Conservation (phyloP, 495 filamentous ascomycete genomes). For the Parmelia sp. region DNA sequence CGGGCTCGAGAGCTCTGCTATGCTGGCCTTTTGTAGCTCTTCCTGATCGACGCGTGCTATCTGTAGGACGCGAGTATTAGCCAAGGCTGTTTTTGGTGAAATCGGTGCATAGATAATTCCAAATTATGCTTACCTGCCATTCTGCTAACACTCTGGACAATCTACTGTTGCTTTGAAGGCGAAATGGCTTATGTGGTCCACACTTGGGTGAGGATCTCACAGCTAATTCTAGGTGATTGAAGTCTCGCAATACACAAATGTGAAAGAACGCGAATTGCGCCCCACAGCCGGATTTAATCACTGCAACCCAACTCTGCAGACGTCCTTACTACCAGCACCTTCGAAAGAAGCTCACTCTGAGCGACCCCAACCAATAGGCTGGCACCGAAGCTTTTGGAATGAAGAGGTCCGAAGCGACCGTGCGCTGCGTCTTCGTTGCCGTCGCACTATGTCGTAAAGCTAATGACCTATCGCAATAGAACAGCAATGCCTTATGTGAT, state of each 20-base stretch:
- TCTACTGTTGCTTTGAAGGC: constrained; percentile 20
- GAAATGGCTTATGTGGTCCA: constrained; percentile 22
- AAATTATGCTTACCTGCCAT: constrained; percentile 25
- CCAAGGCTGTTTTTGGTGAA: neutral
- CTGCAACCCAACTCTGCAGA: constrained; percentile 17
- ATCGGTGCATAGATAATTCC: constrained; percentile 8
- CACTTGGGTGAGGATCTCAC: constrained; percentile 19
- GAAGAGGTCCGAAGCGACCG: neutral
- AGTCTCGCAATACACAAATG: constrained; percentile 17
- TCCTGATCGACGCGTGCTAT: constrained; percentile 65
- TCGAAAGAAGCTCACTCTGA: constrained; percentile 10
- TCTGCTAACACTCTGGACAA: constrained; percentile 7
- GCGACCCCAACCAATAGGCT: constrained; percentile 9
- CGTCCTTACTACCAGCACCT: constrained; percentile 10
- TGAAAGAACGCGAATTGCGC: constrained; percentile 18
- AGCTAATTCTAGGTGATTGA: constrained; percentile 24
- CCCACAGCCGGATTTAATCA: constrained; percentile 21
- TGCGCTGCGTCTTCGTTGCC: constrained; percentile 5
- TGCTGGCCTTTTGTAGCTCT: constrained; percentile 95
- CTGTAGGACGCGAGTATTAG: constrained; percentile 11
- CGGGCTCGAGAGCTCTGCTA: constrained; percentile 68
- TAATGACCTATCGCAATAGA: neutral
- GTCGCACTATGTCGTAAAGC: neutral
- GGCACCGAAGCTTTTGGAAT: neutral
- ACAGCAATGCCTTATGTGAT: neutral